Base-by-base conservation (phyloP, 108 stramenopile genomes). In the Schizochytrium sp. region DNA sequence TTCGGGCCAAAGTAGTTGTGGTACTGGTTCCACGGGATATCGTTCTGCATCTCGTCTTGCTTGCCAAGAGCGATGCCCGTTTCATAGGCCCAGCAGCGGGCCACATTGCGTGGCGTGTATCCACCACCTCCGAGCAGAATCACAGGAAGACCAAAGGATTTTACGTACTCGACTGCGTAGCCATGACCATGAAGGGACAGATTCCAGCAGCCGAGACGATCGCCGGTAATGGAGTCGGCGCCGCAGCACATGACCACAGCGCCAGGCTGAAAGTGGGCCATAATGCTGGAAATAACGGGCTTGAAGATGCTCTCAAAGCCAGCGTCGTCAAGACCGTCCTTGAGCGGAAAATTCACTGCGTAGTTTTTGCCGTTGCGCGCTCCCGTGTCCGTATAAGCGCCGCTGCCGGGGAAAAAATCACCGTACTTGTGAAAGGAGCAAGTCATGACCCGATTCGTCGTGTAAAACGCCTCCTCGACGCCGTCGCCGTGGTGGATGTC, bases 401-500 rank as follows among this genome's bases (percentile, higher is more conserved):
- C 91, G 45, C 89, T 91, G 57, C 89, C 91, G 63, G 91, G 91
- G 69, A 91, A 90, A 51, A 89, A 91, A 14, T 90, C 89, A 4
- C 89, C 89, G 29, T 98, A 99, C 92, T 99, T 99, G 95, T 99
- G 99, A 92, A 99, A 95, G 88, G 95, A 95, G 19, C 97, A 95
- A 14, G 99, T 99, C 99, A 99, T 99, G 89, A 99, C 99, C 3
- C 98, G 96, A 88, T 99, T 97, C 10, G 98, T 98, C 47, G 96
- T 97, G 94, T 99, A 99, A 91, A 99, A 99, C 34, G 99, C 99
- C 93, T 99, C 99, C 94, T 99, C 97, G 41, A 99, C 98, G 5
- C 98, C 98, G 93, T 99, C 98, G 25, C 98, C 98, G 89, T 99
- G 98, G 91, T 99, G 99, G 14, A 99, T 97, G 93, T 99, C 99